A percentile compares a stretch with the other conserved stretches of the same genome.
Evolutionary conservation across 2,329 filamentous ascomycete genomes (phyloP).

Genomic region (Aspergillus novofumigatus): DNA sequence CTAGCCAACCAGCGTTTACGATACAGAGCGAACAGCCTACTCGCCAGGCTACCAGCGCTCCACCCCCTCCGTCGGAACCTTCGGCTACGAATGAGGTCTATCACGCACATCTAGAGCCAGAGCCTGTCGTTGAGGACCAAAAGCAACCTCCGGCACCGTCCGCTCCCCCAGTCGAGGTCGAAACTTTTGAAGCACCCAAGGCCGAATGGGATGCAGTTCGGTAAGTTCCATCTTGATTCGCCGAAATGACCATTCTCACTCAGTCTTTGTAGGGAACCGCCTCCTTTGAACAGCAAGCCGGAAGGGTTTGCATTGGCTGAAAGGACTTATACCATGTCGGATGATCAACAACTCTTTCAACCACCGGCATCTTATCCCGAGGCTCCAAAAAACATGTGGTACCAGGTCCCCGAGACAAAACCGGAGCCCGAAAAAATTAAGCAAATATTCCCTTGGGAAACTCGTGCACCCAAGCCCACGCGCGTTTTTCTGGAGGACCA

Average conservation of each 20-base stretch:
- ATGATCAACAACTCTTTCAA: slow-evolving; percentile 68
- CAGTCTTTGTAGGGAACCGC: slow-evolving; percentile 50
- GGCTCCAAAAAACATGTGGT: slow-evolving; percentile 84
- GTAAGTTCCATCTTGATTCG: slow-evolving; percentile 36
- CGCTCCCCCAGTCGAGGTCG: slow-evolving; percentile 27
- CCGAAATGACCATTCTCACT: slow-evolving; percentile 18
- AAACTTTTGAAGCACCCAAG: slow-evolving; percentile 54
- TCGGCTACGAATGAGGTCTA: not conserved
- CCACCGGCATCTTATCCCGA: slow-evolving; percentile 74
- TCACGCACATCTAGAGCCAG: slow-evolving; percentile 29
- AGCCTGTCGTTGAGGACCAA: slow-evolving; percentile 41
- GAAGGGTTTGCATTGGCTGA: slow-evolving; percentile 81
- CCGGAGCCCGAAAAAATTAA: slow-evolving; percentile 58
- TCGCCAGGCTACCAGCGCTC: slow-evolving; percentile 5
- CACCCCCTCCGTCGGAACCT: not conserved
- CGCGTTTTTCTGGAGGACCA: slow-evolving; percentile 42
- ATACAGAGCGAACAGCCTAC: slow-evolving; percentile 10
- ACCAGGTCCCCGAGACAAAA: slow-evolving; percentile 63
- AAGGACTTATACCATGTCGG: slow-evolving; percentile 78
- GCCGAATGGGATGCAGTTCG: slow-evolving; percentile 61
- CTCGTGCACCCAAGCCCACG: slow-evolving; percentile 57
- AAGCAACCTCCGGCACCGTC: slow-evolving; percentile 39
- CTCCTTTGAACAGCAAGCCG: slow-evolving; percentile 64
- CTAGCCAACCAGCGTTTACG: slow-evolving; percentile 12
- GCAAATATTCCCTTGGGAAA: slow-evolving; percentile 90